Evolutionary conservation across 169 alveolate genomes (phyloP), one percentile per base, ranked within the genome.

Genomic region (Theileria parva): DNA sequence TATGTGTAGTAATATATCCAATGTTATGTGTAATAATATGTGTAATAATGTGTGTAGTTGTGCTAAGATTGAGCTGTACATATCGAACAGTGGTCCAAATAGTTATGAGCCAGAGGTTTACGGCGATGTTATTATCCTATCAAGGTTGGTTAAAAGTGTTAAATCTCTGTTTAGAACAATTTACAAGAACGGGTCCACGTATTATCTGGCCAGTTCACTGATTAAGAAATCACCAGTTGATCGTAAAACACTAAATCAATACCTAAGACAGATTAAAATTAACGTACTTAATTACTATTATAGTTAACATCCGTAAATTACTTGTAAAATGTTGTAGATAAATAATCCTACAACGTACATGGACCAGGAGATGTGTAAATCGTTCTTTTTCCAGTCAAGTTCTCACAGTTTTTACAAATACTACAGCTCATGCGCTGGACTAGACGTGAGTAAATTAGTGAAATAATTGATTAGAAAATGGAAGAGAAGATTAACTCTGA

Each of bases 311-410:
- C 8, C 17, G 0, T 61, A 50, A 32, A 59, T 50, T 25, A 30
- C 34, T 57, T 23, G 32, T 50, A 61, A 77, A 25, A 55, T 77
- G 39, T 30, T 59, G 21, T 84, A 90, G 88, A 90, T 90, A 12
- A 86, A 86, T 48, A 87, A 86, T 12, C 95, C 95, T 17, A 85
- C 92, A 48, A 88, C 90, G 8, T 91, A 91, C 73, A 85, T 91
- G 87, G 95, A 91, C 78, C 95, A 91, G 88, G 95, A 91, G 80
- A 73, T 85, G 48, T 83, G 95, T 64, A 91, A 91, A 37, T 70
- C 81, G 48, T 91, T 87, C 80, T 91, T 91, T 50, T 81, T 86
- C 68, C 91, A 80, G 1, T 77, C 88, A 7, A 91, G 72, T 66
- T 77, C 86, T 21, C 79, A 76, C 57, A 81, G 86, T 37, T 85